Evolutionary conservation across 2,329 filamentous ascomycete genomes (phyloP).

Genomic region (Hypocreales sp.): DNA sequence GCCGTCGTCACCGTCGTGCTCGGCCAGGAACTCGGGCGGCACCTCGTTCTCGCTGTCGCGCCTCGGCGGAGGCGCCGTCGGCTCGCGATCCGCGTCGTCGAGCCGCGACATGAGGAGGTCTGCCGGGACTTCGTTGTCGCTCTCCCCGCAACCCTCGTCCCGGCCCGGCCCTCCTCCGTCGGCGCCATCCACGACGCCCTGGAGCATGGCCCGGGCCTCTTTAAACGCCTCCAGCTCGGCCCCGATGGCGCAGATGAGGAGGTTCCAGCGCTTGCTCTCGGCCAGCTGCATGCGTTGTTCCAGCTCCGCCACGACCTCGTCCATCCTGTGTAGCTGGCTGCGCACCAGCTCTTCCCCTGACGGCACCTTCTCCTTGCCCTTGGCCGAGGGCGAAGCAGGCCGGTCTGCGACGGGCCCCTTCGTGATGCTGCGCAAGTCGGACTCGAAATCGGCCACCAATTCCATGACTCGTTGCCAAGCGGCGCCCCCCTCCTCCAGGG

Average conservation of each 20-base stretch:
- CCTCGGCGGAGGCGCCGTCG: conserved; percentile 7
- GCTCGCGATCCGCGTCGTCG: conserved; percentile 10
- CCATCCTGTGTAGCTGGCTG: conserved; percentile 39
- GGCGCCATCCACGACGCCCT: conserved; percentile 4
- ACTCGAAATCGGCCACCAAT: conserved; percentile 49
- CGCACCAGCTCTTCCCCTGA: conserved; percentile 23
- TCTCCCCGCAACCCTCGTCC: conserved; percentile 3
- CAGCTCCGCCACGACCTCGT: conserved; percentile 36
- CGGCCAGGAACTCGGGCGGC: conserved; percentile 34
- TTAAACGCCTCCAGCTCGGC: conserved; percentile 55
- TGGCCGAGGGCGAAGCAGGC: conserved; percentile 6
- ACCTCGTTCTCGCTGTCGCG: conserved; percentile 31
- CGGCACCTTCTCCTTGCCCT: conserved; percentile 14
- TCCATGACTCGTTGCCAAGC: conserved; percentile 50
- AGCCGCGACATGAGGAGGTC: conserved; percentile 15
- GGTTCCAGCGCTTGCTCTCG: conserved; percentile 51
- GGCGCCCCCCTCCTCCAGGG: conserved; percentile 49
- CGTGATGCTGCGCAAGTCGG: conserved; percentile 42
- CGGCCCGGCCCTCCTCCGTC: background rate
- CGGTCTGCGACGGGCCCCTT: conserved; percentile 8
- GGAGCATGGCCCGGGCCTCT: conserved; percentile 43
- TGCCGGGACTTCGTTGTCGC: conserved; percentile 8
- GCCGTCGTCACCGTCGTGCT: conserved; percentile 14
- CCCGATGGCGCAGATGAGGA: conserved; percentile 60
- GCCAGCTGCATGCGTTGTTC: conserved; percentile 37